Evolutionary conservation across 768 basidiomycete genomes (phyloP).

Genomic region (Coprinopsis marcescibilis): DNA sequence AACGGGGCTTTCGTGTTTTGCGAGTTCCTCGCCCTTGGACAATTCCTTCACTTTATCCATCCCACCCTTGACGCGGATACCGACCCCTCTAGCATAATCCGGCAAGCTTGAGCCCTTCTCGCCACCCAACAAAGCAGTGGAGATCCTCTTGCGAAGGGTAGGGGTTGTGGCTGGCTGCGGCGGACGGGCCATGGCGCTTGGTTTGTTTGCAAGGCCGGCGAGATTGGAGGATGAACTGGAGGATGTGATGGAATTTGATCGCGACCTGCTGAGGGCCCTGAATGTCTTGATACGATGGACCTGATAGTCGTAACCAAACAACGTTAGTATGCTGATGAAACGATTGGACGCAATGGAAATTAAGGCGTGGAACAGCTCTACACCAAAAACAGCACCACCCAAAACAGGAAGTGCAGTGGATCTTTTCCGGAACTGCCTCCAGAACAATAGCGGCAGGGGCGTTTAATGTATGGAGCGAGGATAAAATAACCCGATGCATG

Average conservation of each 20-base stretch:
- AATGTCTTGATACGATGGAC: slow-evolving; percentile 67
- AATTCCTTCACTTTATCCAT: slow-evolving; percentile 13
- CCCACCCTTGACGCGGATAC: slow-evolving; percentile 12
- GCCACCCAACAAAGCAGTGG: slow-evolving; percentile 24
- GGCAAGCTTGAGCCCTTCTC: slow-evolving; percentile 37
- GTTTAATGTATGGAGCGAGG: too few relatives aligned
- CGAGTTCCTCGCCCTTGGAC: slow-evolving; percentile 25
- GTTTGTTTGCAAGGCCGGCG: slow-evolving; percentile 15
- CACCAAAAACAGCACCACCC: too few relatives aligned
- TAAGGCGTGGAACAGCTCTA: too few relatives aligned
- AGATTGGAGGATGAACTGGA: slow-evolving; percentile 17
- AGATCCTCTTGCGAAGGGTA: slow-evolving; percentile 29
- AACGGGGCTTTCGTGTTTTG: slow-evolving; percentile 70
- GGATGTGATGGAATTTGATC: slow-evolving; percentile 27
- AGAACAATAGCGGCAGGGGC: too few relatives aligned
- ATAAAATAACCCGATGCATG: too few relatives aligned
- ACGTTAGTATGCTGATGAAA: slow-evolving; percentile 1
- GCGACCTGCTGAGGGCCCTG: slow-evolving; percentile 40
- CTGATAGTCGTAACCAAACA: slow-evolving; percentile 26
- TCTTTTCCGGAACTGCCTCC: too few relatives aligned
- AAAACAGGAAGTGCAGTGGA: too few relatives aligned
- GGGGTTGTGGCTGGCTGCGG: slow-evolving; percentile 19
- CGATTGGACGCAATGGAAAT: not conserved
- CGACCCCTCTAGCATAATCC: slow-evolving; percentile 18
- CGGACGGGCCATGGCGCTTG: slow-evolving; percentile 28